A percentile compares a stretch with the other conserved stretches of the same genome.
These are phyloP conservation scores for Naematelia encephala DNA, from an alignment of 768 basidiomycete species.

Conservation along the genomic window DNA sequence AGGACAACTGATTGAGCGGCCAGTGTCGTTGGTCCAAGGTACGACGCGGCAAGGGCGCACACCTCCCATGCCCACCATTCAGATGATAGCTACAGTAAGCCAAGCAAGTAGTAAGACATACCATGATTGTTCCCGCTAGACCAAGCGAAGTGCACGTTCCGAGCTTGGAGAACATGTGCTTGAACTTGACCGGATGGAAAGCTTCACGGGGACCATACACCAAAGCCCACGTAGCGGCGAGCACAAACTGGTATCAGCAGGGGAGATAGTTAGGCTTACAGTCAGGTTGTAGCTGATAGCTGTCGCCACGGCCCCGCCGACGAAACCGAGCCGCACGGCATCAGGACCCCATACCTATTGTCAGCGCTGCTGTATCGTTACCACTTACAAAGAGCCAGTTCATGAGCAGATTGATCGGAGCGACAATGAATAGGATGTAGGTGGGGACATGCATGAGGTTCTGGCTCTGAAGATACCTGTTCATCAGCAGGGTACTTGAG, in stretches of 20 bases:
- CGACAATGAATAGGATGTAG: slow-evolving; percentile 72
- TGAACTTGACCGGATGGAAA: slow-evolving; percentile 70
- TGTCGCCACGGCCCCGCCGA: slow-evolving; percentile 88
- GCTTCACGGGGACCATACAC: slow-evolving; percentile 60
- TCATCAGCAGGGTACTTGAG: background rate
- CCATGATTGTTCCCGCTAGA: slow-evolving; percentile 64
- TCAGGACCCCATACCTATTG: slow-evolving; percentile 74
- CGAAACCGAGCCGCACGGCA: slow-evolving; percentile 75
- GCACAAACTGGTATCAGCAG: slow-evolving; percentile 54
- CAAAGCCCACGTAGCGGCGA: slow-evolving; percentile 47
- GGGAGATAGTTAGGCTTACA: slow-evolving; percentile 46
- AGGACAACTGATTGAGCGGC: slow-evolving; percentile 83
- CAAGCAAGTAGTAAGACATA: slow-evolving; percentile 9
- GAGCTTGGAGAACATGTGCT: slow-evolving; percentile 68
- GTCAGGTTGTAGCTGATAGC: slow-evolving; percentile 87
- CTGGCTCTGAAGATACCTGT: slow-evolving; percentile 76
- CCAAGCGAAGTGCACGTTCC: slow-evolving; percentile 55
- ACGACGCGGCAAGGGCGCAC: slow-evolving; percentile 45
- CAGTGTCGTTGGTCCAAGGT: slow-evolving; percentile 72
- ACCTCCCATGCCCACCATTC: slow-evolving; percentile 99
- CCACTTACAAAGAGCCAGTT: slow-evolving; percentile 70
- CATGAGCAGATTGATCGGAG: slow-evolving; percentile 77
- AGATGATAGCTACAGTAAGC: slow-evolving; percentile 55
- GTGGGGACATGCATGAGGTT: slow-evolving; percentile 82
- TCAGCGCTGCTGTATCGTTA: background rate